Evolutionary conservation across 2,329 filamentous ascomycete species (phyloP), one percentile per base, ranked within the genome.

Genomic region (Salinomyces thailandicus): DNA sequence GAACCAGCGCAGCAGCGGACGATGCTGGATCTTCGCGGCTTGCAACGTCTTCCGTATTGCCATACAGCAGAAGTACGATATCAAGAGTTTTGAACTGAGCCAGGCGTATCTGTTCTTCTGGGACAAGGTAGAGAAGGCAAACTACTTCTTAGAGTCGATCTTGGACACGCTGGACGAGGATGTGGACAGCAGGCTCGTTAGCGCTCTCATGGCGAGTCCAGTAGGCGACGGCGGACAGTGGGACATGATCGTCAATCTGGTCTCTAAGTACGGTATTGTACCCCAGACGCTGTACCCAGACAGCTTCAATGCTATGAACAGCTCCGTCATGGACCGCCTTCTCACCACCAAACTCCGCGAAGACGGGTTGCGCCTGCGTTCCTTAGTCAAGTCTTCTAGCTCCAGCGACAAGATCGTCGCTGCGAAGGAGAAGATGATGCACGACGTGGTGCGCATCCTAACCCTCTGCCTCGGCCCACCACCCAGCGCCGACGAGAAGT

Each of bases 31-130:
- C 44, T 94, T 94, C 50, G 86, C 86, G 1, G 77, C 82, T 4
- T 91, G 84, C n/a, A 93, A 93, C 50, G 79, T 93, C 38, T 91
- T 93, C 63, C 80, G 86, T 18, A 73, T 93, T n/a, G 81, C 85
- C 1, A 68, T 93, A 31, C 89, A 91, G 80, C 81, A 83, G 61
- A 79, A 79, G 51, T 82, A 93, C 60, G 75, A 77, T 45, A 72
- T 93, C 14, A 73, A 78, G 31, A 68, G 73, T 36, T 93, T 93
- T 52, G 83, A 93, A 66, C 69, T 94, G n/a, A 86, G 80, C 18
- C 86, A 93, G 61, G 71, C 79, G 1, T 93, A 93, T 53, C 71
- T 93, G 3, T 93, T 89, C 64, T 93, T 85, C 70, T 93, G 82
- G 80, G 86, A 94, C 60, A 93, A 93, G 64, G 74, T 93, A 14